phyloP scores from a whole-genome alignment of 73 alveolate genomes.

The Tetrahymena thermophila region DNA sequence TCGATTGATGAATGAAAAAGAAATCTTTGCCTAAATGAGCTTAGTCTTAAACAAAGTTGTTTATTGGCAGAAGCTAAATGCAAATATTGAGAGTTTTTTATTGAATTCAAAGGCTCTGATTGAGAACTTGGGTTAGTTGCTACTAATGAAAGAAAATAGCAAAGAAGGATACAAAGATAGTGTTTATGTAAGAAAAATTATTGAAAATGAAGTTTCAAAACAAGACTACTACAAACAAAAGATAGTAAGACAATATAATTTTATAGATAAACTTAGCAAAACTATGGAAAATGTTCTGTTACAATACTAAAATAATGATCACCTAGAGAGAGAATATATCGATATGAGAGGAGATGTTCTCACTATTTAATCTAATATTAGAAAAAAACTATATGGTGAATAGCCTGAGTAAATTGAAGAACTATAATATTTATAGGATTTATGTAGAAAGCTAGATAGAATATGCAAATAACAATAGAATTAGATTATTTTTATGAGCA shows the following conservation, averaged over 20 bases:
- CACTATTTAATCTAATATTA: neutral
- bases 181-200: neutral
- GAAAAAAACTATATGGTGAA: neutral
- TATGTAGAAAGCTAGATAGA: neutral
- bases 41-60: neutral
- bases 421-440: neutral
- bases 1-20: neutral
- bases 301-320: neutral
- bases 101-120: neutral
- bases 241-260: neutral
- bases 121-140: neutral
- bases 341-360: neutral
- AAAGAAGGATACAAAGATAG: neutral
- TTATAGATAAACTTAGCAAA: neutral
- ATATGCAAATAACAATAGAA: neutral
- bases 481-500: neutral
- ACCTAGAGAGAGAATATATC: neutral
- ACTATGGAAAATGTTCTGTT: neutral
- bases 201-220: neutral
- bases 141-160: neutral
- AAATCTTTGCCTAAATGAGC: neutral
- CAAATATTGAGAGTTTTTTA: neutral
- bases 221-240: neutral
- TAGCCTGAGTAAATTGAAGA: neutral
- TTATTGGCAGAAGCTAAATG: neutral